These are phyloP conservation scores for Heimioporus sp. DNA, from an alignment of 768 basidiomycete genomes.

Conservation along the genomic window DNA sequence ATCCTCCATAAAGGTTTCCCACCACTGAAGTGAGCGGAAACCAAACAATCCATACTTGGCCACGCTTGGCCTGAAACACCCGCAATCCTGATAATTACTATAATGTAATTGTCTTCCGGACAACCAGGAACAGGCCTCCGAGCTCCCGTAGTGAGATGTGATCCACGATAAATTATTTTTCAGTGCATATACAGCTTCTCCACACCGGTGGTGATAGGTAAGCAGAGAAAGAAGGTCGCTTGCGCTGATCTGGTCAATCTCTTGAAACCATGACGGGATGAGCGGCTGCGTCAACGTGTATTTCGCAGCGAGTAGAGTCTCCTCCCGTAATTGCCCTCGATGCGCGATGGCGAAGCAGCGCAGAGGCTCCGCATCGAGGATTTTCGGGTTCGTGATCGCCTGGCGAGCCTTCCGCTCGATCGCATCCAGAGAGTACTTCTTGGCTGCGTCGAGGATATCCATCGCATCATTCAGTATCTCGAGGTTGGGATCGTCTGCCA, in stretches of 20 bases:
- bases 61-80: not conserved
- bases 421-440: conserved; percentile 18
- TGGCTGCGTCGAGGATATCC: conserved; percentile 15
- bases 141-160: conserved; percentile 8
- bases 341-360: conserved; percentile 32
- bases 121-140: conserved; percentile 8
- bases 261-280: conserved; percentile 19
- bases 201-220: conserved; percentile 20
- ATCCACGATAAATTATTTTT: conserved; percentile 12
- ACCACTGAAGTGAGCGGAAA: conserved; percentile 5
- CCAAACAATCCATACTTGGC: not conserved
- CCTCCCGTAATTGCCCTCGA: conserved; percentile 18
- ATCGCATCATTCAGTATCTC: conserved; percentile 8
- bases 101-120: too few relatives aligned
- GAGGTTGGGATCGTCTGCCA: conserved; percentile 14
- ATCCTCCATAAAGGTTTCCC: conserved; percentile 15
- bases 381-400: conserved; percentile 18
- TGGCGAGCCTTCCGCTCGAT: conserved; percentile 21
- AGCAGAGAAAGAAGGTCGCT: conserved; percentile 25
- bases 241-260: conserved; percentile 28
- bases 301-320: conserved; percentile 29
- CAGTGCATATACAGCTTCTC: conserved; percentile 5
- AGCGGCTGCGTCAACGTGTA: conserved; percentile 27
- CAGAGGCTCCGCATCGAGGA: conserved; percentile 22
- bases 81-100: not conserved